A percentile compares a stretch with the other conserved stretches of the same genome.
phyloP scores from a whole-genome alignment of 306 rosid species.

The Mucuna pruriens region DNA sequence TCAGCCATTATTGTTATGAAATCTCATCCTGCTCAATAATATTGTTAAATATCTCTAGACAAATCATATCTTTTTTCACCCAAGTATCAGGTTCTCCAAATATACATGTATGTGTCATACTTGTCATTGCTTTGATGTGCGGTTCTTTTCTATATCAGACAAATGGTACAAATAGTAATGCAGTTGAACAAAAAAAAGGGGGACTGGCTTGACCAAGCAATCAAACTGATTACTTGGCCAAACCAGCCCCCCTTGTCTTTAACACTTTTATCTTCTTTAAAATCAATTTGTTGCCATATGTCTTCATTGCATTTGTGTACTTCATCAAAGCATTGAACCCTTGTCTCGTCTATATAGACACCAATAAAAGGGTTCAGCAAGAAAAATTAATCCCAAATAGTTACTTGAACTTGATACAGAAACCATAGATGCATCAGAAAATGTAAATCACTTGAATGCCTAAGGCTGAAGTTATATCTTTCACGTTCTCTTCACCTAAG shows the following conservation, averaged over 20 bases:
- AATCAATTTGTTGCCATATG: not conserved
- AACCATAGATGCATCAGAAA: not conserved
- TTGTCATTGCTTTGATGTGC: not conserved
- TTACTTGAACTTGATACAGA: too few relatives aligned
- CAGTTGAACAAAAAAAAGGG: not conserved
- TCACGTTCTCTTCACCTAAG: not conserved
- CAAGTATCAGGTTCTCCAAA: not conserved
- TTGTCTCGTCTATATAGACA: not conserved
- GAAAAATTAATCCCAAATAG: conserved; percentile 5
- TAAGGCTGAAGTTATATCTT: not conserved
- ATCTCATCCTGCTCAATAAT: not conserved
- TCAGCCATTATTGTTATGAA: not conserved
- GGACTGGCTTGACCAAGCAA: not conserved
- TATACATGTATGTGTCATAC: not conserved
- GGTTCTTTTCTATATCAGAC: not conserved
- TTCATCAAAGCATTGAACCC: not conserved
- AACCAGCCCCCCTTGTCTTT: not conserved
- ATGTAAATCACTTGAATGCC: not conserved
- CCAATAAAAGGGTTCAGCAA: conserved; percentile 2
- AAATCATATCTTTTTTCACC: not conserved
- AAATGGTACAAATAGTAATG: not conserved
- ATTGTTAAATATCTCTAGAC: not conserved
- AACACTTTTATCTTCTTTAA: not conserved
- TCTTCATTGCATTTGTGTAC: not conserved
- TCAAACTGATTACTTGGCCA: not conserved